Evolutionary conservation across 768 basidiomycete species (phyloP).

Genomic region (Collybia sordida): DNA sequence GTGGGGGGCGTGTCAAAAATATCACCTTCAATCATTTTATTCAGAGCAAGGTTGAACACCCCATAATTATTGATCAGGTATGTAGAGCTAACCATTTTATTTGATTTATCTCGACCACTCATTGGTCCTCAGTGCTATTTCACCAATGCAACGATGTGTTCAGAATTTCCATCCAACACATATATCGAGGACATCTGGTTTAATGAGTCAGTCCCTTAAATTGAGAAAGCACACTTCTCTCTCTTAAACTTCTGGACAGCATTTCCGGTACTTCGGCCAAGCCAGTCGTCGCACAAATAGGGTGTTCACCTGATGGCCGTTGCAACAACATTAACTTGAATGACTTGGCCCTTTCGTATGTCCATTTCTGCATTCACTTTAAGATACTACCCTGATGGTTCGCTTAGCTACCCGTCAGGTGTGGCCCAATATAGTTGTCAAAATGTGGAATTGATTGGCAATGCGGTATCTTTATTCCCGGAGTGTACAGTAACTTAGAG

Average conservation of each 20-base stretch:
- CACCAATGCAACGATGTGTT: constrained; percentile 42
- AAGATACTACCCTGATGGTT: neutral
- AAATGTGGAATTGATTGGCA: constrained; percentile 47
- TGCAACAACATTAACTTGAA: no score
- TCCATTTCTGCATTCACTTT: constrained; percentile 8
- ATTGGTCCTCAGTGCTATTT: constrained; percentile 39
- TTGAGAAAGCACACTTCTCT: constrained; percentile 56
- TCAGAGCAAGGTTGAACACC: constrained; percentile 55
- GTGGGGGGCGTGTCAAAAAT: constrained; percentile 57
- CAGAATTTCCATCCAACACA: no score
- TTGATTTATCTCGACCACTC: no score
- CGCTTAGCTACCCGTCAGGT: constrained; percentile 35
- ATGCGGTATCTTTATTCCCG: constrained; percentile 43
- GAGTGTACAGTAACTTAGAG: constrained; percentile 28
- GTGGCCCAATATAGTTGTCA: constrained; percentile 48
- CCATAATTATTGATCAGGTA: constrained; percentile 59
- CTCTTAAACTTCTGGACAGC: no score
- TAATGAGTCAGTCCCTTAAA: constrained; percentile 54
- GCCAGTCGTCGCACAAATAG: no score
- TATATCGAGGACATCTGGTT: no score
- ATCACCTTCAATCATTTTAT: constrained; percentile 51
- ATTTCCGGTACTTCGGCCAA: no score
- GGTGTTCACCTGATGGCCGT: no score
- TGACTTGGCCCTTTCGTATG: no score
- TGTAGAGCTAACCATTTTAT: neutral